Evolutionary conservation across 1,284 basidiomycete genomes (phyloP).

Genomic region (Inonotus obliquus): DNA sequence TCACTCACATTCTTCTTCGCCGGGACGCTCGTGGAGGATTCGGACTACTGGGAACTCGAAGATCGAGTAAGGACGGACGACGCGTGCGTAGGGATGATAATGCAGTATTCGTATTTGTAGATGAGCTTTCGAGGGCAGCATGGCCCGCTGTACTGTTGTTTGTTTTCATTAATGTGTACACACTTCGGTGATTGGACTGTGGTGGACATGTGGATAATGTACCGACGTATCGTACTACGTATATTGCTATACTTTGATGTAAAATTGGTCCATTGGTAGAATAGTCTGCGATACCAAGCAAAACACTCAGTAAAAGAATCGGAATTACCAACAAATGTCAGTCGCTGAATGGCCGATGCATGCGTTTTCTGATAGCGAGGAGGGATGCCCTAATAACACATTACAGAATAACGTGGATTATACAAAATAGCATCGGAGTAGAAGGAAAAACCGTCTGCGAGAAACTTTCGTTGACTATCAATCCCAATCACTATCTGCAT

Average conservation of each 20-base stretch:
- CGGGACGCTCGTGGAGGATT: neutral
- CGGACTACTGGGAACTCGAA: neutral
- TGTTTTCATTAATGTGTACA: constrained; percentile 14
- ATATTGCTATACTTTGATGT: neutral
- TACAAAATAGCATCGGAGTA: neutral
- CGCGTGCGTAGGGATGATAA: neutral
- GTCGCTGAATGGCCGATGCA: too few relatives aligned
- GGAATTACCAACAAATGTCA: too few relatives aligned
- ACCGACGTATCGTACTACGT: neutral
- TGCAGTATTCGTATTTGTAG: neutral
- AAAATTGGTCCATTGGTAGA: neutral
- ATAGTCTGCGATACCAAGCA: too few relatives aligned
- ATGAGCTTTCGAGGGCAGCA: constrained; percentile 10
- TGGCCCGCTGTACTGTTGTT: constrained; percentile 19
- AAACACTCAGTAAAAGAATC: too few relatives aligned
- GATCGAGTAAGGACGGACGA: neutral
- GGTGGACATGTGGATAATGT: neutral
- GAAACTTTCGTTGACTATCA: constrained; percentile 23
- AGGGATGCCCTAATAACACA: neutral
- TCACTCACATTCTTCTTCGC: neutral
- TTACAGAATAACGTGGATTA: neutral
- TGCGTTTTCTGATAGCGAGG: too few relatives aligned
- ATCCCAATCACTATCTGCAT: constrained; percentile 68
- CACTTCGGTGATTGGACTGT: constrained; percentile 13
- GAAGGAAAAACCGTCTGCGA: neutral